A percentile compares a stretch with the other conserved stretches of the same genome.
These are phyloP conservation scores for Ophiosphaerella narmari DNA, from an alignment of 2,329 filamentous ascomycete species.

Conservation along the genomic window DNA sequence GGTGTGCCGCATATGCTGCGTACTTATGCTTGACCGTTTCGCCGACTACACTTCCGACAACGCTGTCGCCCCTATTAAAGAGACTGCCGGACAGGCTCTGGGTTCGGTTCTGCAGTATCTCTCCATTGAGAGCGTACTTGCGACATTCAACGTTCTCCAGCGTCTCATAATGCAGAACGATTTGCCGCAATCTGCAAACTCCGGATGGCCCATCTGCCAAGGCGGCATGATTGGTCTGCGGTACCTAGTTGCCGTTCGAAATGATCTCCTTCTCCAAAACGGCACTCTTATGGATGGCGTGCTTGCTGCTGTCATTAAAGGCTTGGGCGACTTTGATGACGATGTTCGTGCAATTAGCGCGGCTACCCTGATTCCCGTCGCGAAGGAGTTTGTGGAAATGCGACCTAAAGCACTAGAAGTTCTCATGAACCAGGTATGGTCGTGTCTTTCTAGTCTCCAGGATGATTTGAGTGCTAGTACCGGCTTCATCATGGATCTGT, in stretches of 20 bases:
- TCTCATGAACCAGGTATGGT: conserved; percentile 95
- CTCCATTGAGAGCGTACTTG: conserved; percentile 75
- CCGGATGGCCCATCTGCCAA: conserved; percentile 86
- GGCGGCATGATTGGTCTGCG: conserved; percentile 96
- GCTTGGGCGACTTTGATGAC: conserved; percentile 86
- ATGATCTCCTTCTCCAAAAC: conserved; percentile 85
- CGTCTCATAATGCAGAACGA: conserved; percentile 92
- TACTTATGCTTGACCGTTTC: conserved; percentile 96
- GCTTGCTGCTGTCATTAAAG: conserved; percentile 90
- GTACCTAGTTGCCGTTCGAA: conserved; percentile 93
- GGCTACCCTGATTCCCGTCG: conserved; percentile 95
- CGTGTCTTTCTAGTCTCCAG: conserved; percentile 93
- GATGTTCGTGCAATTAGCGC: conserved; percentile 97
- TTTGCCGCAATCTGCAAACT: conserved; percentile 56
- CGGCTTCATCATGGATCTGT: conserved; percentile 95
- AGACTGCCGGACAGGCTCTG: conserved; percentile 92
- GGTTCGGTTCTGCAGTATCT: conserved; percentile 88
- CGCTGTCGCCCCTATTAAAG: conserved; percentile 92
- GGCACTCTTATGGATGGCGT: conserved; percentile 89
- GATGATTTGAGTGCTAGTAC: conserved; percentile 97
- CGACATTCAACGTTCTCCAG: conserved; percentile 82
- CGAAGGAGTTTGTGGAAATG: conserved; percentile 88
- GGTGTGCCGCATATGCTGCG: conserved; percentile 90
- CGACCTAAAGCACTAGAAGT: conserved; percentile 76
- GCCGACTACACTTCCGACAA: conserved; percentile 98